Evolutionary conservation across 306 rosid species (phyloP), one percentile per base, ranked within the genome.

Genomic region (Malus domestica): DNA sequence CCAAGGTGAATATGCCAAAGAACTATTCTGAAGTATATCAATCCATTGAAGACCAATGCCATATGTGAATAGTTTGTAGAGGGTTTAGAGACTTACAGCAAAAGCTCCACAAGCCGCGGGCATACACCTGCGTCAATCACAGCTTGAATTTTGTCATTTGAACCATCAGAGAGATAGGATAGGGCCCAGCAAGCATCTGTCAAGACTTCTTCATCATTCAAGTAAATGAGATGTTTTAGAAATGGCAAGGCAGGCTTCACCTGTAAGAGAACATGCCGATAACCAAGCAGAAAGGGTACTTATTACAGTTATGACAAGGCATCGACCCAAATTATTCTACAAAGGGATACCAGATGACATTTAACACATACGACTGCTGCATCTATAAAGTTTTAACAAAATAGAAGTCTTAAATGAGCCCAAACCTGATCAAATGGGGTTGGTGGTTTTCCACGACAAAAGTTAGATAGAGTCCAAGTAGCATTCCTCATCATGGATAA

Each of bases 131-230:
- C 76, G 11, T 91, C 93, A 79, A 91, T 76, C n/a, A 91, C 88
- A 73, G 87, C 86, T 75, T 91, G 88, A 73, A 83, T 84, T 74
- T 83, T 87, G 40, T 84, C 90, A 81, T 82, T 84, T 7, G 88
- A 81, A 72, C 86, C 90, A 46, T 89, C 89, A 27, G 92, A 91
- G 81, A 91, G 87, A 81, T 89, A 84, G 33, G 87, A 85, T 63
- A 91, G 87, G 74, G 92, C 88, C 93, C 93, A 86, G 77, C 89
- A 89, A 46, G 89, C 88, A 75, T 91, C 87, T 54, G 88, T 76
- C 78, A 89, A 30, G 60, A 89, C 88, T 80, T 87, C 93, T 80
- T 86, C 88, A 78, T 91, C 96, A 42, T 59, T 86, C 58, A 74
- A 59, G 83, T 79, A 75, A 63, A 87, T 80, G 63, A 91, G 90